A percentile compares a stretch with the other conserved stretches of the same genome.
Conservation (phyloP, 1,284 basidiomycete species). For the Puccinia polysora region DNA sequence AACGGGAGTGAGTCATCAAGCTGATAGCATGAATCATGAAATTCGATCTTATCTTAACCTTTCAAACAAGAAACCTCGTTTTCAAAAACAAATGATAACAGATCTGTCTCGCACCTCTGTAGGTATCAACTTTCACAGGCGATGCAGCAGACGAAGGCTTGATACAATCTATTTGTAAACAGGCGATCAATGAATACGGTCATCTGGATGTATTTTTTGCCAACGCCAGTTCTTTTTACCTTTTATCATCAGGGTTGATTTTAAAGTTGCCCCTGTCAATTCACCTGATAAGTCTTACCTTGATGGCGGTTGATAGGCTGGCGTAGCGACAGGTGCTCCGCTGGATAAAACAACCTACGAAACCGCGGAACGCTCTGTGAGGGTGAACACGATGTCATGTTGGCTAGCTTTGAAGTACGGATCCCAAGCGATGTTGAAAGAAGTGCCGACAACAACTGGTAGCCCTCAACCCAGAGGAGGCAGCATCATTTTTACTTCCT, state of each 20-base stretch:
- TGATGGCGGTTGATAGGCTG: constrained; percentile 45
- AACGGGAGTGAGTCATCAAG: constrained; percentile 45
- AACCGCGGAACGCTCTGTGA: constrained; percentile 49
- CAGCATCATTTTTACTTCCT: constrained; percentile 51
- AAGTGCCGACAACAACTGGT: constrained; percentile 8
- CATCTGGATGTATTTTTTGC: constrained; percentile 52
- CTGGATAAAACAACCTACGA: constrained; percentile 49
- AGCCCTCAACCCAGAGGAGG: constrained; percentile 47
- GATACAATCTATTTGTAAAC: constrained; percentile 48
- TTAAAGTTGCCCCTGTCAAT: not conserved
- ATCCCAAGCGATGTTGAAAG: constrained; percentile 48
- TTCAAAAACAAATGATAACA: not conserved
- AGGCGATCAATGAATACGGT: constrained; percentile 49
- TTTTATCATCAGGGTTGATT: not conserved
- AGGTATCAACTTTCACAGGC: constrained; percentile 43
- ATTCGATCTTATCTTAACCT: not conserved
- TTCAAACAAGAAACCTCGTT: not conserved
- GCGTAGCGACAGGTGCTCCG: constrained; percentile 48
- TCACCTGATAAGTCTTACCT: not conserved
- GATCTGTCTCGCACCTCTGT: not conserved
- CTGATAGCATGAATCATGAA: not conserved
- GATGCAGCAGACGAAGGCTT: constrained; percentile 50
- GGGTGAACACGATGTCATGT: constrained; percentile 49
- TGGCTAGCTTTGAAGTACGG: constrained; percentile 52
- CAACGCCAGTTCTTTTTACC: constrained; percentile 44